phyloP scores from a whole-genome alignment of 2,329 filamentous ascomycete genomes.

The Scytalidium sp. region DNA sequence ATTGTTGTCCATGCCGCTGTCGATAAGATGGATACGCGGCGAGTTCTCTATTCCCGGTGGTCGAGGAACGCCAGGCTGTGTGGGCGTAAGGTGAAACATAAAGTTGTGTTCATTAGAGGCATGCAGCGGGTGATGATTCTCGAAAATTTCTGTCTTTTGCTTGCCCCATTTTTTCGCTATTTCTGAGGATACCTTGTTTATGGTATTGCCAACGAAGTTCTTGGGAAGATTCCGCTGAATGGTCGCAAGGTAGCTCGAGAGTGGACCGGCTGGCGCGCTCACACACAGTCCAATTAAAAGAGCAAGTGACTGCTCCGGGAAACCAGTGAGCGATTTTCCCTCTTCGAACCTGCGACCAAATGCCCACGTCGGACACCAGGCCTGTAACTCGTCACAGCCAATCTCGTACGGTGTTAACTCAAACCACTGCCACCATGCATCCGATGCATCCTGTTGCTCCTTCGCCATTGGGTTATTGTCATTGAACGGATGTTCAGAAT shows the following conservation, averaged over 20 bases:
- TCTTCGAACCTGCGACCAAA: conserved; percentile 58
- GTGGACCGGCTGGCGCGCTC: conserved; percentile 28
- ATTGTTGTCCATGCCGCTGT: conserved; percentile 33
- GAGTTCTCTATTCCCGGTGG: conserved; percentile 29
- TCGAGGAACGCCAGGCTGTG: conserved; percentile 13
- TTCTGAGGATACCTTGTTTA: conserved; percentile 21
- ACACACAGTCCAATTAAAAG: conserved; percentile 29
- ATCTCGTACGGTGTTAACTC: conserved; percentile 67
- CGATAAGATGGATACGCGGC: conserved; percentile 31
- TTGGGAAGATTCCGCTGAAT: conserved; percentile 27
- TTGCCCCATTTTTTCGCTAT: conserved; percentile 29
- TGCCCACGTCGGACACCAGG: conserved; percentile 66
- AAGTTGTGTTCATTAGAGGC: conserved; percentile 31
- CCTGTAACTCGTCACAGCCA: conserved; percentile 58
- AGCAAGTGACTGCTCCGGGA: conserved; percentile 31
- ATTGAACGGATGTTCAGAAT: conserved; percentile 18
- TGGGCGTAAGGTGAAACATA: conserved; percentile 25
- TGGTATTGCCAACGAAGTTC: conserved; percentile 26
- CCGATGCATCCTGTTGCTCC: conserved; percentile 29
- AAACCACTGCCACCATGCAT: conserved; percentile 71
- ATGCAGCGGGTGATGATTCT: conserved; percentile 31
- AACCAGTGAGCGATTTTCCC: conserved; percentile 36
- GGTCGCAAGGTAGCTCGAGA: conserved; percentile 29
- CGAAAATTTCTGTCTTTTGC: conserved; percentile 29
- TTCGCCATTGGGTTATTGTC: conserved; percentile 21